phyloP scores from a whole-genome alignment of 768 basidiomycete genomes.

The Boletus reticuloceps region DNA sequence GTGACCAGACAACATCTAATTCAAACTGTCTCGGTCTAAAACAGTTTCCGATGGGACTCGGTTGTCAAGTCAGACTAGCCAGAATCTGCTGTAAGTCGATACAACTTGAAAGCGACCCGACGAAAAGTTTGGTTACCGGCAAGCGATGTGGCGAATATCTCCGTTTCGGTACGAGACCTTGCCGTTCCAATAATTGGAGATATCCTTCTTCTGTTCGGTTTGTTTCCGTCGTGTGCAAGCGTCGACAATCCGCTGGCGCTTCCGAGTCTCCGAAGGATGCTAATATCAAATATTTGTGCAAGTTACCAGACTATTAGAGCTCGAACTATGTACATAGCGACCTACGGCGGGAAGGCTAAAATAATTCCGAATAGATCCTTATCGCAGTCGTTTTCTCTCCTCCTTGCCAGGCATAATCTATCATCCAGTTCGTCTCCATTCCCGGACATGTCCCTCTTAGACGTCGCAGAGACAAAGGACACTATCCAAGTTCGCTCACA shows the following conservation, averaged over 20 bases:
- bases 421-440: background rate
- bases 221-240: too few relatives aligned
- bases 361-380: slow-evolving; percentile 10
- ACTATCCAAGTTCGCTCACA: slow-evolving; percentile 71
- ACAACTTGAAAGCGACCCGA: too few relatives aligned
- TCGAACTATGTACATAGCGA: background rate
- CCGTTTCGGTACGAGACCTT: too few relatives aligned
- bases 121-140: too few relatives aligned
- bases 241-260: too few relatives aligned
- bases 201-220: too few relatives aligned
- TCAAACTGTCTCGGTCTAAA: background rate
- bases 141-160: too few relatives aligned
- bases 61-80: background rate
- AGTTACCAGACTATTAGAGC: too few relatives aligned
- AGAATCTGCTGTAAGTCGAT: too few relatives aligned
- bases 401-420: background rate
- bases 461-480: slow-evolving; percentile 45
- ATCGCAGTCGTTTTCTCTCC: slow-evolving; percentile 6
- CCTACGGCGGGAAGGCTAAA: background rate
- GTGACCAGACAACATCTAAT: background rate
- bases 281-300: too few relatives aligned
- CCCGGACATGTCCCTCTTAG: slow-evolving; percentile 19
- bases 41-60: background rate
- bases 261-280: too few relatives aligned
- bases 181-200: too few relatives aligned